These are phyloP conservation scores for Allium sativum DNA, from an alignment of 106 monocot species.

Conservation along the genomic window DNA sequence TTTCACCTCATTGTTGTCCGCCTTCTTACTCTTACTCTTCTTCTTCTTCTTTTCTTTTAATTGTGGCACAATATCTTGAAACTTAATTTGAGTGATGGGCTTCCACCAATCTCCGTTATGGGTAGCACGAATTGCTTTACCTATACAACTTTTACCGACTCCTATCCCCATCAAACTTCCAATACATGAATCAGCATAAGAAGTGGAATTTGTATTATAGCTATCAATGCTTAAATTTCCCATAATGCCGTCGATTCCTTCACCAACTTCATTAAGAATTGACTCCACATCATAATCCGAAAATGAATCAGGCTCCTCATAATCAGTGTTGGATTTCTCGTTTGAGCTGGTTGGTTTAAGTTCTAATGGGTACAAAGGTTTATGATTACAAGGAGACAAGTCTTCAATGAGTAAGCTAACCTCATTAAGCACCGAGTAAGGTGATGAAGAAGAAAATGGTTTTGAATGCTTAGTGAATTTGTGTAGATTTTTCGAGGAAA, in stretches of 20 bases:
- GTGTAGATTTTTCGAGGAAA: constrained; percentile 37
- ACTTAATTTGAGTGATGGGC: constrained; percentile 31
- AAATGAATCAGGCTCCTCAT: constrained; percentile 15
- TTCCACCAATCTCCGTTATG: constrained; percentile 69
- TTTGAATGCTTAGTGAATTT: constrained; percentile 11
- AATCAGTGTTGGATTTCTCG: constrained; percentile 5
- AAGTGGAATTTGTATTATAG: constrained; percentile 9
- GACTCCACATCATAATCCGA: constrained; percentile 66
- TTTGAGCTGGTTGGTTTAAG: constrained; percentile 8
- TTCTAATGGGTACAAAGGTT: constrained; percentile 6
- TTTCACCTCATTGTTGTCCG: constrained; percentile 25
- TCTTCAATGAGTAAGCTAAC: constrained; percentile 31
- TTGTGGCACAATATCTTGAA: constrained; percentile 53
- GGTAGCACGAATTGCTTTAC: constrained; percentile 25
- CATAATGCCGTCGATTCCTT: constrained; percentile 85
- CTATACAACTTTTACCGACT: constrained; percentile 19
- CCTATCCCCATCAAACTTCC: constrained; percentile 21
- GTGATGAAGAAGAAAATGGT: constrained; percentile 13
- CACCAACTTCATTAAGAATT: constrained; percentile 54
- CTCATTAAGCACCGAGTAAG: constrained; percentile 21
- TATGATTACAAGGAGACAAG: not conserved
- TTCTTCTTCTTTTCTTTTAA: constrained; percentile 9
- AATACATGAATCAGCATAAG: constrained; percentile 20
- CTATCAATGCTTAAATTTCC: constrained; percentile 35
- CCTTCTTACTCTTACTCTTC: constrained; percentile 26